phyloP scores from a whole-genome alignment of 768 basidiomycete genomes.

The Rhodotorula taiwanensis region DNA sequence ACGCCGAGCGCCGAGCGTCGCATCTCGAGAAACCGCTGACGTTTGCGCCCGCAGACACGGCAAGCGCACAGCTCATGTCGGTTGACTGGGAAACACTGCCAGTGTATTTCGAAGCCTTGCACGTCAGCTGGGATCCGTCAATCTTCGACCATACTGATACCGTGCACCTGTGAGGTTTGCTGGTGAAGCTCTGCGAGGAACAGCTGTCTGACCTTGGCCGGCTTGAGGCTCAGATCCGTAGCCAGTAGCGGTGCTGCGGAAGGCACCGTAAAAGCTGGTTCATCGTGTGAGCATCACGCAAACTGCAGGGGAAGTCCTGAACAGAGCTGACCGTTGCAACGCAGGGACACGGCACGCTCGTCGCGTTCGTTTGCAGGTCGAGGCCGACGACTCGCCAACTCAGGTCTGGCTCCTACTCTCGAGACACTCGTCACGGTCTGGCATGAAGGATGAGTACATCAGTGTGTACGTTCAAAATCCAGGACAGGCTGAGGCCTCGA shows the following conservation, averaged over 20 bases:
- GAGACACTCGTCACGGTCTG: constrained; percentile 62
- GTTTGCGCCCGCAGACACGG: too few relatives aligned
- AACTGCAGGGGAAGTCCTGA: too few relatives aligned
- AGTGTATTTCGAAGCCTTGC: constrained; percentile 67
- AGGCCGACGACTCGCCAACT: background rate
- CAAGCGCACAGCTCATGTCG: background rate
- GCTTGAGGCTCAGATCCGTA: too few relatives aligned
- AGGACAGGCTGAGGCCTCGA: too few relatives aligned
- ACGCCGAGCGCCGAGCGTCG: too few relatives aligned
- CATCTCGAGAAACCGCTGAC: too few relatives aligned
- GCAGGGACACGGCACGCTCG: constrained; percentile 6
- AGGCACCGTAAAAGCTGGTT: too few relatives aligned
- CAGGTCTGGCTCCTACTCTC: constrained; percentile 78
- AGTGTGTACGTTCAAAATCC: constrained; percentile 47
- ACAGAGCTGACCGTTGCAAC: too few relatives aligned
- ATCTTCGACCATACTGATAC: constrained; percentile 47
- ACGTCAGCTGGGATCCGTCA: constrained; percentile 77
- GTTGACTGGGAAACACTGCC: constrained; percentile 73
- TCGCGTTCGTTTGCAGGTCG: background rate
- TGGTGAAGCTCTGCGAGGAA: too few relatives aligned
- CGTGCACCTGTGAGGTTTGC: constrained; percentile 16
- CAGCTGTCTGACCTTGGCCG: too few relatives aligned
- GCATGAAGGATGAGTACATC: constrained; percentile 60
- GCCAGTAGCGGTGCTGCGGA: too few relatives aligned
- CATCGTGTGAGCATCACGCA: too few relatives aligned